A percentile compares a stretch with the other conserved stretches of the same genome.
Evolutionary conservation across 768 basidiomycete species (phyloP).

Genomic region (Sporobolomyces roseus): DNA sequence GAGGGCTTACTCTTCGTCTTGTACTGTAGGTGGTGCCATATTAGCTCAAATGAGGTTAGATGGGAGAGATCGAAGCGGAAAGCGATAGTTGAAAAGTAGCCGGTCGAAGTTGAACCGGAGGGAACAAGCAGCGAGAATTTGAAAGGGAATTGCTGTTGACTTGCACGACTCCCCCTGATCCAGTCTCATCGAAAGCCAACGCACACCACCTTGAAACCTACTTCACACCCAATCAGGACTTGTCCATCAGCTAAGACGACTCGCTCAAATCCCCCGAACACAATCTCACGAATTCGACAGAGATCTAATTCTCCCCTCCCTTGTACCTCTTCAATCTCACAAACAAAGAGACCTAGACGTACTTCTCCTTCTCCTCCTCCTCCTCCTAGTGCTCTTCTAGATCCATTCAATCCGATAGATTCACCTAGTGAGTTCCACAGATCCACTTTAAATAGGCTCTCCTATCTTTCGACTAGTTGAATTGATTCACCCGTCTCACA

Average conservation of each 20-base stretch:
- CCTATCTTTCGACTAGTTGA: background rate
- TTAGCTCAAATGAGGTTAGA: too few species aligned
- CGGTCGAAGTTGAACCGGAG: too few species aligned
- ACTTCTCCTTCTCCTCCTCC: too few species aligned
- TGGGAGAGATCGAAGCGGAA: background rate
- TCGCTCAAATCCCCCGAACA: background rate
- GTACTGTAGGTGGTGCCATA: slow-evolving; percentile 21
- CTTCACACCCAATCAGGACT: too few species aligned
- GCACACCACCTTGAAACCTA: too few species aligned
- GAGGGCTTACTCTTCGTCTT: slow-evolving; percentile 27
- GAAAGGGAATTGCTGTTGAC: too few species aligned
- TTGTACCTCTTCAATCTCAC: slow-evolving; percentile 12
- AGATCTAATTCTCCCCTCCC: slow-evolving; percentile 20
- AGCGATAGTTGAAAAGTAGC: too few species aligned
- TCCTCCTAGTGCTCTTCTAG: background rate
- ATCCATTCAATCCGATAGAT: background rate
- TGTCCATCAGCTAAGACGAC: slow-evolving; percentile 5
- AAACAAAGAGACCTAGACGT: slow-evolving; percentile 6
- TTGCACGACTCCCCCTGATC: too few species aligned
- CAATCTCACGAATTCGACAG: slow-evolving; percentile 18
- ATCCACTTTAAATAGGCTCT: background rate
- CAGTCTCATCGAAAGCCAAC: too few species aligned
- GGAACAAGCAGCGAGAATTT: too few species aligned
- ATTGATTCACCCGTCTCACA: background rate
- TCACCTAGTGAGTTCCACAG: background rate